Evolutionary conservation across 371 early-diverging fungal genomes (phyloP), one percentile per base, ranked within the genome.

Genomic region (Vittaforma corneae): DNA sequence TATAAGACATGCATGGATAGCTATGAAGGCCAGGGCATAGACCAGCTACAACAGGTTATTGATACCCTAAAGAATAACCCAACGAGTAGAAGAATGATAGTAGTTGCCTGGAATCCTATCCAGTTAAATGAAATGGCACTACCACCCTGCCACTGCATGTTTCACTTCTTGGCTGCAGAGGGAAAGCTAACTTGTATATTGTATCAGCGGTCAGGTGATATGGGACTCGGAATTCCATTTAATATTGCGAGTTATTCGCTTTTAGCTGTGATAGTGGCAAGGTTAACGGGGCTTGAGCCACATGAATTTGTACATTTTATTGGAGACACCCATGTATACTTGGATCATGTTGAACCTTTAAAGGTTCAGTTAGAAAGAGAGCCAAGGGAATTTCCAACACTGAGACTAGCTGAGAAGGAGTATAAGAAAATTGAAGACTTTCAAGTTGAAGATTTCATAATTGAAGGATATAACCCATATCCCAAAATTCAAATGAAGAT

Each of bases 181-280:
- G 63, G 58, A 2, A 63, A 71, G 58, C 81, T 97, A 22, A 91
- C 88, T 2, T 94, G 93, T 80, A 87, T 88, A 48, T 80, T 96
- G 47, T 97, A 97, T 81, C 97, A 97, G 77, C 83, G 97, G 0
- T 93, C 93, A 0, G 91, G 91, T 75, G 97, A 97, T 78, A 84
- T 97, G 82, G 97, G 97, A 0, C 82, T 97, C 30, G 97, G 97
- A 20, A 92, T 97, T 1, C 97, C 97, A 0, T 97, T 97, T 81
- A 97, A 97, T 76, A 95, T 97, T 77, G 94, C 97, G 11, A 88
- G 88, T 14, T 97, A 97, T 75, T 87, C 96, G 0, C 75, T 97
- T 16, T 82, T 97, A 30, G 89, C 92, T 3, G 82, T 86, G 61
- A 85, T 97, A 82, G 83, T 97, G 52, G 93, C 94, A 0, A 85